A percentile compares a stretch with the other conserved stretches of the same genome.
These are phyloP conservation scores for Cladorrhinum sp. DNA, from an alignment of 2,329 filamentous ascomycete genomes.

Conservation along the genomic window DNA sequence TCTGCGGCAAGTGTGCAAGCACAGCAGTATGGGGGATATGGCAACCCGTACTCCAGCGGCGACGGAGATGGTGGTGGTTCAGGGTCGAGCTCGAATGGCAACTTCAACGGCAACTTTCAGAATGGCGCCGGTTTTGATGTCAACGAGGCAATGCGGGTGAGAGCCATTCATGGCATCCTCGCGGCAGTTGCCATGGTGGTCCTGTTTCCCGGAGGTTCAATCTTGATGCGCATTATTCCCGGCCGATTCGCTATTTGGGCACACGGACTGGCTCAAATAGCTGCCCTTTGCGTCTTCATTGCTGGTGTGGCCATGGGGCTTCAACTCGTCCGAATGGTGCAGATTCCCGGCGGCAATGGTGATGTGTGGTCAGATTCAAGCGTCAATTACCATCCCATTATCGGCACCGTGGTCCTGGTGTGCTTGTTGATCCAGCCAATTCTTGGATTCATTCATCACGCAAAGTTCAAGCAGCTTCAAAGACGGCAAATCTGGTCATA, in stretches of 20 bases:
- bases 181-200: conserved; percentile 41
- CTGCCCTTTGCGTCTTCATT: conserved; percentile 37
- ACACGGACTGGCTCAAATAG: conserved; percentile 40
- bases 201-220: conserved; percentile 44
- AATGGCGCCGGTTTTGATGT: conserved; percentile 15
- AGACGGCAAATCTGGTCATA: conserved; percentile 41
- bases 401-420: conserved; percentile 43
- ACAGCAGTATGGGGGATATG: conserved; percentile 1
- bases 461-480: conserved; percentile 37
- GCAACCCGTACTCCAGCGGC: neutral
- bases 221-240: conserved; percentile 40
- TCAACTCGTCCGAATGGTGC: conserved; percentile 33
- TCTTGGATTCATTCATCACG: conserved; percentile 44
- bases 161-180: conserved; percentile 40
- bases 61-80: neutral
- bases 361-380: conserved; percentile 29
- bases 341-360: conserved; percentile 6
- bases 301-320: conserved; percentile 42
- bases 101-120: conserved; percentile 23
- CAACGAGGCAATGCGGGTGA: conserved; percentile 12
- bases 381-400: conserved; percentile 43
- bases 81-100: neutral
- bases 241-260: conserved; percentile 36
- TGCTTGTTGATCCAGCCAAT: conserved; percentile 41
- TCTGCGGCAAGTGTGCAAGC: neutral